A percentile compares a stretch with the other conserved stretches of the same genome.
phyloP scores from a whole-genome alignment of 257 asterid genomes.

The Nicotiana noctiflora region DNA sequence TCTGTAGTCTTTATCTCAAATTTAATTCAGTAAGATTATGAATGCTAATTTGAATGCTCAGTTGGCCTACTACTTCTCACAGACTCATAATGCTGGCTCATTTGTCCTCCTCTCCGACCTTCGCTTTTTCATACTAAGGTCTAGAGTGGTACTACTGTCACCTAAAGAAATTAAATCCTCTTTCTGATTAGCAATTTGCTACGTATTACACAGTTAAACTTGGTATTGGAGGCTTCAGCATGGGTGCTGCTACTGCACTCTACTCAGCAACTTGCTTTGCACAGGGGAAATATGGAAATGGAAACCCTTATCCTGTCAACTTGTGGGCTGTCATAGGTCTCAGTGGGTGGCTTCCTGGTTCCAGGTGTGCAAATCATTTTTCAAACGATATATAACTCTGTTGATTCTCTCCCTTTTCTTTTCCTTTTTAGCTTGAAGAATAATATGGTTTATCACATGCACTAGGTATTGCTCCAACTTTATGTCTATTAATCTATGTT shows the following conservation, averaged over 20 bases:
- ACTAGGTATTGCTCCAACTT: not conserved
- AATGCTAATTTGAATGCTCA: not conserved
- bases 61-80: not conserved
- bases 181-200: not conserved
- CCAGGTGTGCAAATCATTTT: slow-evolving; percentile 39
- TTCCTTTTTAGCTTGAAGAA: not conserved
- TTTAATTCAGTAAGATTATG: not conserved
- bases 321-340: slow-evolving; percentile 75
- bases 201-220: slow-evolving; percentile 64
- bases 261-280: slow-evolving; percentile 90
- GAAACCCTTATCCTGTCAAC: slow-evolving; percentile 69
- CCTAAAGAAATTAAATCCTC: not conserved
- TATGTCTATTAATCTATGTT: not conserved
- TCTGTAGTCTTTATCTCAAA: not conserved
- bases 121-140: not conserved
- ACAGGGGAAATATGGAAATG: slow-evolving; percentile 75
- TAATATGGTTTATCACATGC: not conserved
- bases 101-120: not conserved
- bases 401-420: not conserved
- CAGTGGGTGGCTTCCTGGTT: slow-evolving; percentile 98
- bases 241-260: slow-evolving; percentile 95
- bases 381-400: not conserved
- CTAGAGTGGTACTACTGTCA: not conserved
- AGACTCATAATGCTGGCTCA: not conserved
- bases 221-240: slow-evolving; percentile 97